Evolutionary conservation across 1,284 basidiomycete species (phyloP).

Genomic region (Pseudozyma pruni): DNA sequence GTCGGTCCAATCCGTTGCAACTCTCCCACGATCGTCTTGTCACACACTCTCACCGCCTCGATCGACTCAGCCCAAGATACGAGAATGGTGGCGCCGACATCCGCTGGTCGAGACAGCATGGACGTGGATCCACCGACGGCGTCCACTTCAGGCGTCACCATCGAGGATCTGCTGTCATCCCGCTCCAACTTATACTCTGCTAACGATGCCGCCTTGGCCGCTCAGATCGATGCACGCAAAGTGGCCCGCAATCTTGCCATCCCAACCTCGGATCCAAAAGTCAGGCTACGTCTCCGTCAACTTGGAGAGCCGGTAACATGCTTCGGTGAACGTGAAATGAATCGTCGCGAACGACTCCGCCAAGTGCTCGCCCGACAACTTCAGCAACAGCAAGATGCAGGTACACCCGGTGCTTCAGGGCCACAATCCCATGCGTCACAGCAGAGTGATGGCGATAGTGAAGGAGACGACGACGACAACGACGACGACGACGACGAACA

Average conservation of each 20-base stretch:
- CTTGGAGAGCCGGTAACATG: slow-evolving; percentile 95
- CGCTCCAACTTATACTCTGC: slow-evolving; percentile 28
- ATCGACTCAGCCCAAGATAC: slow-evolving; percentile 1
- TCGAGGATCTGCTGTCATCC: slow-evolving; percentile 37
- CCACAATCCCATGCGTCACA: slow-evolving; percentile 75
- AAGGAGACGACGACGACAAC: no score
- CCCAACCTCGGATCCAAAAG: slow-evolving; percentile 93
- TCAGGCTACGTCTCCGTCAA: slow-evolving; percentile 86
- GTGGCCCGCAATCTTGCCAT: slow-evolving; percentile 91
- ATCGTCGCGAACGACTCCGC: slow-evolving; percentile 88
- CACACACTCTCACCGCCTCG: background rate
- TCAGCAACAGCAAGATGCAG: slow-evolving; percentile 67
- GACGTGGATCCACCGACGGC: slow-evolving; percentile 15
- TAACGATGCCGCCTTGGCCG: slow-evolving; percentile 49
- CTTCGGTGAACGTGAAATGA: slow-evolving; percentile 84
- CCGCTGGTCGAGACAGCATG: slow-evolving; percentile 12
- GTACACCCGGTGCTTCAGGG: slow-evolving; percentile 66
- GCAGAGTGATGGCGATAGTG: slow-evolving; percentile 68
- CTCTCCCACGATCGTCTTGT: background rate
- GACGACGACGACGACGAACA: slow-evolving; percentile 69
- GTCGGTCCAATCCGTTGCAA: no score
- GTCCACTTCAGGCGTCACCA: slow-evolving; percentile 30
- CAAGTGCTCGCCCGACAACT: slow-evolving; percentile 73
- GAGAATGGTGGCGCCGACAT: slow-evolving; percentile 1
- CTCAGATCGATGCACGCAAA: slow-evolving; percentile 71